Conservation (phyloP, 495 filamentous ascomycete species). For the Aspergillus hancockii region DNA sequence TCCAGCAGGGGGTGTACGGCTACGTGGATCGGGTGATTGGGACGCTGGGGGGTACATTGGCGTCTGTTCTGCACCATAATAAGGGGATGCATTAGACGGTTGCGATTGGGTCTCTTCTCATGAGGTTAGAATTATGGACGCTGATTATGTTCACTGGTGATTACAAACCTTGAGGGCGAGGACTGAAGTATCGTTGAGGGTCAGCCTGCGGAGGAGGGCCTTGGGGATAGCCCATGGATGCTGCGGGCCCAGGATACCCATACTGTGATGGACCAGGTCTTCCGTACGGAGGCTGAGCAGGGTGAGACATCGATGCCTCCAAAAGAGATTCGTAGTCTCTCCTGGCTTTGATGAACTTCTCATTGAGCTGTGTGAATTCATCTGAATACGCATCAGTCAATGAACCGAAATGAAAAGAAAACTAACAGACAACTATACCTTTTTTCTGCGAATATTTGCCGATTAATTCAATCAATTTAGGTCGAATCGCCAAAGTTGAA, state of each 20-base stretch:
- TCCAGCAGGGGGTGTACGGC: constrained; percentile 36
- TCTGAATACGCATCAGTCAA: constrained; percentile 53
- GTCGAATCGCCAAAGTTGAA: constrained; percentile 87
- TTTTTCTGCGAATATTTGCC: constrained; percentile 99
- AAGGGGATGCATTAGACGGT: constrained; percentile 32
- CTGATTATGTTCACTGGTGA: not conserved
- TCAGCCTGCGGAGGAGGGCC: constrained; percentile 55
- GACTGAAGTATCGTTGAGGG: constrained; percentile 70
- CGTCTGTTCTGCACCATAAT: constrained; percentile 38
- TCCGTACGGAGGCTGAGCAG: constrained; percentile 71
- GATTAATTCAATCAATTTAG: constrained; percentile 96
- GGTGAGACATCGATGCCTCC: constrained; percentile 92
- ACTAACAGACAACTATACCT: constrained; percentile 50
- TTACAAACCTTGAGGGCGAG: constrained; percentile 53
- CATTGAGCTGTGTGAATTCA: constrained; percentile 96
- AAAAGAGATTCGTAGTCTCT: constrained; percentile 95
- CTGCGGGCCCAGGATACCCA: constrained; percentile 57
- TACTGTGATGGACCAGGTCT: constrained; percentile 63
- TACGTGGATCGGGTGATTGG: constrained; percentile 48
- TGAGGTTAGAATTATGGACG: constrained; percentile 13
- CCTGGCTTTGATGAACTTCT: constrained; percentile 98
- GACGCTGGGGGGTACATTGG: constrained; percentile 41
- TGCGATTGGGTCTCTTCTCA: constrained; percentile 32
- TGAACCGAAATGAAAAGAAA: not conserved
- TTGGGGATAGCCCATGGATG: constrained; percentile 53